Evolutionary conservation across 2,329 filamentous ascomycete genomes (phyloP).

Genomic region (Ilyonectria mors-panacis): DNA sequence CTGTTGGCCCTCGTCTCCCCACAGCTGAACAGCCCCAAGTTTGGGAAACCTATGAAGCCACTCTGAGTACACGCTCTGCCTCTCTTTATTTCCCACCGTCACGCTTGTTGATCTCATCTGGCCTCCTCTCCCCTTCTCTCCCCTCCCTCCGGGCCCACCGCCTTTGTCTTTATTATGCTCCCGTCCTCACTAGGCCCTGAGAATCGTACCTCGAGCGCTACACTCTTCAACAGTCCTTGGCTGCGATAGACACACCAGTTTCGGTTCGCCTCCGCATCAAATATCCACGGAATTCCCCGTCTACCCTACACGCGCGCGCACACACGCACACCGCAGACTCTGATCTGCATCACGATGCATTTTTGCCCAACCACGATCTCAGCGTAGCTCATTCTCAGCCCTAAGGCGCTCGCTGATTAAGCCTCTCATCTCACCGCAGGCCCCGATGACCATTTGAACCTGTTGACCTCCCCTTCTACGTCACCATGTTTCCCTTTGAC

Average conservation of each 20-base stretch:
- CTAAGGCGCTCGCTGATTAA: constrained; percentile 31
- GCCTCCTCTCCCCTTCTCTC: background rate
- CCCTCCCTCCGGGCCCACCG: background rate
- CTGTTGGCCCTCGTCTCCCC: constrained; percentile 4
- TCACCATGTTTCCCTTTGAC: constrained; percentile 70
- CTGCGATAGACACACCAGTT: constrained; percentile 11
- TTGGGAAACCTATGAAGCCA: constrained; percentile 2
- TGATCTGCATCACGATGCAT: constrained; percentile 37
- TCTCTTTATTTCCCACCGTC: constrained; percentile 16
- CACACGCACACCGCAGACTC: constrained; percentile 19
- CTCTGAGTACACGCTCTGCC: constrained; percentile 12
- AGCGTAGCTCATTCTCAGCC: constrained; percentile 30
- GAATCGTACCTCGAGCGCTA: background rate
- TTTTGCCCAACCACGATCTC: constrained; percentile 32
- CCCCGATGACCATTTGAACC: constrained; percentile 20
- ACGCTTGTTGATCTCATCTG: constrained; percentile 8
- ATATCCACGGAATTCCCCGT: constrained; percentile 12
- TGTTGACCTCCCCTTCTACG: background rate
- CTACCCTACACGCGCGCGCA: constrained; percentile 17
- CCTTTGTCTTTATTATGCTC: background rate
- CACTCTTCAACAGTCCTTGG: constrained; percentile 7
- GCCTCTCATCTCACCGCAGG: constrained; percentile 23
- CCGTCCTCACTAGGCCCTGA: background rate
- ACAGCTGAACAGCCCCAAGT: background rate
- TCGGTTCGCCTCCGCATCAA: constrained; percentile 11